Base-by-base conservation (phyloP, 1,139 yeast genomes). In the Ogataea hybrid region DNA sequence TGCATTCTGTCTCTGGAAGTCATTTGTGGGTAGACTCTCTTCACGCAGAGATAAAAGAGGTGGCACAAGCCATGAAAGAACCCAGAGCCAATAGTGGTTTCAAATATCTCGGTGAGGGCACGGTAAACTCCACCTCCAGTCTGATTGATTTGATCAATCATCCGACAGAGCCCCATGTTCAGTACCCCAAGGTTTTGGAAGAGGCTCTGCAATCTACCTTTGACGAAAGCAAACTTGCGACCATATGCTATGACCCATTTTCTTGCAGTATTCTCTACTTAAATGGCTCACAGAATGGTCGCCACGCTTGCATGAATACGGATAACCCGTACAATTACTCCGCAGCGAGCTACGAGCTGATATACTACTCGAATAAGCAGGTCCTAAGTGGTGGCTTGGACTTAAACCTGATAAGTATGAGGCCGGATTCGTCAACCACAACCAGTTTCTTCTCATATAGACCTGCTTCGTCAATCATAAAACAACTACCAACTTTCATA, bases 71-170 rank as follows among this genome's bases (percentile, higher is more conserved):
- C 30, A 55, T 68, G 29, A 53, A 54, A 39, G 80, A 73, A 54
- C 79, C 75, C 59, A 81, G 81, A 51, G 81, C 81, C 34, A 82
- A 73, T 40, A 61, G 73, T 53, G 67, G 73, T 62, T 75, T 70
- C 57, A 52, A 71, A 35, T 67, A 70, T 52, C 57, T 72, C 17
- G 67, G 67, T 21, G 28, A 29, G 8, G 45, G 41, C 12, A 43
- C 52, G 6, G 44, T 42, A 17, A 14, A 31, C 5, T 40, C 39
- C 12, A 36, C 17, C 6, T 46, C 37, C 35, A 43, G 47, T 29
- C 42, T 39, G 22, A 17, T 28, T 31, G 30, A 32, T 27, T 20
- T 41, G 39, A 38, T 40, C 33, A 29, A 23, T 28, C 20, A 15
- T 5, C 22, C 35, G 6, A 16, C 5, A 16, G 30, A 12, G 5